Percentiles rank a stretch among this genome's conserved stretches.
These are phyloP conservation scores for Chalaropsis thielavioides DNA, from an alignment of 2,329 filamentous ascomycete genomes.

Conservation along the genomic window DNA sequence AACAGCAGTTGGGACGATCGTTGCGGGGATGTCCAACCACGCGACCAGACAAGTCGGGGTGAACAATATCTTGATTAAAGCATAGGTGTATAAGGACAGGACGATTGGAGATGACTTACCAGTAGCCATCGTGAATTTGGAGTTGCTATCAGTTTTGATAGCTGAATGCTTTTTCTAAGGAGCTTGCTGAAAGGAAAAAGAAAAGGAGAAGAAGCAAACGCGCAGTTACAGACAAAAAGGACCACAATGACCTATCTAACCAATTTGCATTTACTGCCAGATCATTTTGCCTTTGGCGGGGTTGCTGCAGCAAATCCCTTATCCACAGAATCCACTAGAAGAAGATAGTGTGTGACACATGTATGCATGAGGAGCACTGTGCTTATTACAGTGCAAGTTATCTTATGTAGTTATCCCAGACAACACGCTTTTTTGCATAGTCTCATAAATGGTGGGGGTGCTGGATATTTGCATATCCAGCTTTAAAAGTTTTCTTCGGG, in stretches of 20 bases:
- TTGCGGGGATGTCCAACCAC: neutral
- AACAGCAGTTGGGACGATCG: neutral
- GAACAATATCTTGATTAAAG: neutral
- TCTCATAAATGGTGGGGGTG: slow-evolving; percentile 1
- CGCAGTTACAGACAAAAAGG: neutral
- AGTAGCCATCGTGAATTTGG: slow-evolving; percentile 24
- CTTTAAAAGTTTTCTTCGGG: slow-evolving; percentile 11
- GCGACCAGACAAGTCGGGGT: neutral
- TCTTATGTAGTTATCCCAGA: neutral
- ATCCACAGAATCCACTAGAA: slow-evolving; percentile 4
- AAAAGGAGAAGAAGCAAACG: slow-evolving; percentile 1
- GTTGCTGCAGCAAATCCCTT: slow-evolving; percentile 7
- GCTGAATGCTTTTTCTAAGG: neutral
- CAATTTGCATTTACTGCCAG: neutral
- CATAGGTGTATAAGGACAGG: slow-evolving; percentile 12
- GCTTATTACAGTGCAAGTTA: neutral
- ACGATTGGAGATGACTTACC: slow-evolving; percentile 21
- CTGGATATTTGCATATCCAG: slow-evolving; percentile 8
- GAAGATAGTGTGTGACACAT: slow-evolving; percentile 2
- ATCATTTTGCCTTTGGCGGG: slow-evolving; percentile 12
- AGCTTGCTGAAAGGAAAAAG: neutral
- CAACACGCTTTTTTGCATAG: neutral
- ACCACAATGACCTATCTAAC: neutral
- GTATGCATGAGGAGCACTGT: neutral
- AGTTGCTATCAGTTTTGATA: slow-evolving; percentile 2